These are phyloP conservation scores for Verticillium klebahnii DNA, from an alignment of 2,329 filamentous ascomycete genomes.

Conservation along the genomic window DNA sequence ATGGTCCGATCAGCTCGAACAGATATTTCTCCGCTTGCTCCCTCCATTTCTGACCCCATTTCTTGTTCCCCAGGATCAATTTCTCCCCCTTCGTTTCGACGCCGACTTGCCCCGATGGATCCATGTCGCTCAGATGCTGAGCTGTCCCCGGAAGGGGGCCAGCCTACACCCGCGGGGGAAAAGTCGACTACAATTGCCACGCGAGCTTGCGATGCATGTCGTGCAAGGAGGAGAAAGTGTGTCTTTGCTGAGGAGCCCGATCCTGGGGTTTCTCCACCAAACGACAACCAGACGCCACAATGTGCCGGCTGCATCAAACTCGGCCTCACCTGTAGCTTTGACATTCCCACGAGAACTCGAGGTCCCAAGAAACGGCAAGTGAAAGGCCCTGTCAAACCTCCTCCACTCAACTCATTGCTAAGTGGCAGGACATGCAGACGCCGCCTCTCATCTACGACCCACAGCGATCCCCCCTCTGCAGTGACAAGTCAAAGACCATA, in stretches of 20 bases:
- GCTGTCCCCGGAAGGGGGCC: too few species aligned
- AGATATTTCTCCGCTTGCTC: slow-evolving; percentile 10
- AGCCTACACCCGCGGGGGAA: neutral
- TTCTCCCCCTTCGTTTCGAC: slow-evolving; percentile 1
- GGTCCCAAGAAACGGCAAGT: slow-evolving; percentile 14
- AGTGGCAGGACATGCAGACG: too few species aligned
- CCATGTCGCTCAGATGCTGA: neutral
- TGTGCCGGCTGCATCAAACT: slow-evolving; percentile 15
- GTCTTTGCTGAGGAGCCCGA: slow-evolving; percentile 4
- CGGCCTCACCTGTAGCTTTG: slow-evolving; percentile 16
- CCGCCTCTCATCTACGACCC: too few species aligned
- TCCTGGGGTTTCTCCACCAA: too few species aligned
- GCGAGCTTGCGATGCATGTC: slow-evolving; percentile 12
- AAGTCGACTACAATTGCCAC: slow-evolving; percentile 10
- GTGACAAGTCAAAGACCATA: neutral
- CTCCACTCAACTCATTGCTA: too few species aligned
- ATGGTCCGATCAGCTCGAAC: too few species aligned
- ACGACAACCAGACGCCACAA: slow-evolving; percentile 3
- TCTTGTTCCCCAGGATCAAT: slow-evolving; percentile 1
- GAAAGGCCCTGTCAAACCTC: too few species aligned
- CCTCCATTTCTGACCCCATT: neutral
- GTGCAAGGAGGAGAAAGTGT: slow-evolving; percentile 15
- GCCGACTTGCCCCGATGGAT: slow-evolving; percentile 2
- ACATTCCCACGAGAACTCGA: slow-evolving; percentile 16
- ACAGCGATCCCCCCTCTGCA: neutral